These are phyloP conservation scores for Apiotrichum brassicae DNA, from an alignment of 1,284 basidiomycete species.

Conservation along the genomic window DNA sequence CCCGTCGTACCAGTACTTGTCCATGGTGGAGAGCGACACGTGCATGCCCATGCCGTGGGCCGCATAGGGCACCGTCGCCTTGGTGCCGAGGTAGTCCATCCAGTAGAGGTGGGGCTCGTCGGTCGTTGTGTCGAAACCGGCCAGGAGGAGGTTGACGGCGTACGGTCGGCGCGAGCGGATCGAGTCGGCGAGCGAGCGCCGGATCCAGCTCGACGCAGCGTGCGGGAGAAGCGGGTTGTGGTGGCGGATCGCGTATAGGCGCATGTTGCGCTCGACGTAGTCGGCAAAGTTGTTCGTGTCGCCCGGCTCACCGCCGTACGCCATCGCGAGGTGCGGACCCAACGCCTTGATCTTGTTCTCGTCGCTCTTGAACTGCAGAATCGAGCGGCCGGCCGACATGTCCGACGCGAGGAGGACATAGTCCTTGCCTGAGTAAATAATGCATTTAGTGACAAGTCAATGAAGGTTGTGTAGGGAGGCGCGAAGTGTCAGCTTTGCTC, in stretches of 20 bases:
- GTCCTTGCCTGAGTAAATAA: conserved; percentile 71
- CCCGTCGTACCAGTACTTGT: conserved; percentile 58
- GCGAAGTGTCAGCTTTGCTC: no score
- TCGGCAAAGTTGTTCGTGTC: conserved; percentile 97
- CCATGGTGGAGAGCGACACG: conserved; percentile 85
- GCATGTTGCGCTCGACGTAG: conserved; percentile 90
- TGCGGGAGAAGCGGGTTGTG: conserved; percentile 78
- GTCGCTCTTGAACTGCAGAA: conserved; percentile 95
- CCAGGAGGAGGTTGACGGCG: conserved; percentile 85
- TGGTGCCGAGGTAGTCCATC: conserved; percentile 23
- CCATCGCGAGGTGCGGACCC: conserved; percentile 88
- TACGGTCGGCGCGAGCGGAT: conserved; percentile 84
- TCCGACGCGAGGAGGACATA: conserved; percentile 89
- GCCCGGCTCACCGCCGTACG: conserved; percentile 90
- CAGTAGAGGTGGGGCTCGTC: conserved; percentile 56
- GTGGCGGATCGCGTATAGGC: conserved; percentile 85
- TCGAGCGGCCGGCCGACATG: conserved; percentile 76
- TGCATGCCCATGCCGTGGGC: conserved; percentile 94
- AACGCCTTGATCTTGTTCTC: conserved; percentile 96
- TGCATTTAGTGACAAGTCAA: no score
- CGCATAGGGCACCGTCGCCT: conserved; percentile 68
- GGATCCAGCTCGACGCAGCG: conserved; percentile 90
- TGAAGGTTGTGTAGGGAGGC: no score
- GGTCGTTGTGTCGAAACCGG: conserved; percentile 73
- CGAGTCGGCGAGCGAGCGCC: conserved; percentile 79